Percentiles rank a stretch among this genome's conserved stretches.
phyloP scores from a whole-genome alignment of 441 rosid genomes.

The Croton setiger region DNA sequence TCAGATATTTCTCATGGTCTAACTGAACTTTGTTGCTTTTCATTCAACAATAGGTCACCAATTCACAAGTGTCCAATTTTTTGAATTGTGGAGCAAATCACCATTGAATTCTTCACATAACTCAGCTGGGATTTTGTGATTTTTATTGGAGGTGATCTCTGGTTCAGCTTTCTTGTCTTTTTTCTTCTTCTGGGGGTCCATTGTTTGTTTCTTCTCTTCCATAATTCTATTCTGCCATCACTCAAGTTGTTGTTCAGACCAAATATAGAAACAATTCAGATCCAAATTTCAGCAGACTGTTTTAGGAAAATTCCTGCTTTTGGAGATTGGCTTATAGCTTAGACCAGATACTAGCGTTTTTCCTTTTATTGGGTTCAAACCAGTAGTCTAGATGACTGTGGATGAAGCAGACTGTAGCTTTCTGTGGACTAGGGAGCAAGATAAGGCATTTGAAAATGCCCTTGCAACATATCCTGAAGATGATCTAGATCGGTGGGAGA shows the following conservation, averaged over 20 bases:
- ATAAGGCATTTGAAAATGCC: conserved; percentile 91
- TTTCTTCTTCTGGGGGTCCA: conserved; percentile 30
- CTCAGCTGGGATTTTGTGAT: conserved; percentile 35
- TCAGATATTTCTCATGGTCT: conserved; percentile 58
- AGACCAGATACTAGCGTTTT: conserved; percentile 27
- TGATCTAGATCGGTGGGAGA: conserved; percentile 72
- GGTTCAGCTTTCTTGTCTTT: conserved; percentile 37
- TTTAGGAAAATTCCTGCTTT: conserved; percentile 21
- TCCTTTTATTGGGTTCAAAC: conserved; percentile 27
- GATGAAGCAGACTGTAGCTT: conserved; percentile 68
- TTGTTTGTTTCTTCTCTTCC: conserved; percentile 28
- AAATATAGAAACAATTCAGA: conserved; percentile 26
- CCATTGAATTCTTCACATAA: conserved; percentile 43
- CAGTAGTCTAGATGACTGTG: conserved; percentile 56
- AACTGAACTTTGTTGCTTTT: conserved; percentile 46
- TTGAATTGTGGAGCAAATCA: conserved; percentile 47
- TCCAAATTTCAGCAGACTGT: conserved; percentile 27
- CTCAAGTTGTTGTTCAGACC: conserved; percentile 23
- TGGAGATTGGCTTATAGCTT: conserved; percentile 26
- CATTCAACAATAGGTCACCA: conserved; percentile 46
- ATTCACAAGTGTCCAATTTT: conserved; percentile 49
- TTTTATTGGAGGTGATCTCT: conserved; percentile 43
- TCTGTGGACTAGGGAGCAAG: conserved; percentile 83
- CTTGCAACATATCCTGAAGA: conserved; percentile 66
- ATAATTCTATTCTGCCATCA: conserved; percentile 21